Base-by-base conservation (phyloP, 2,329 filamentous ascomycete genomes). In the Colletotrichum siamense region DNA sequence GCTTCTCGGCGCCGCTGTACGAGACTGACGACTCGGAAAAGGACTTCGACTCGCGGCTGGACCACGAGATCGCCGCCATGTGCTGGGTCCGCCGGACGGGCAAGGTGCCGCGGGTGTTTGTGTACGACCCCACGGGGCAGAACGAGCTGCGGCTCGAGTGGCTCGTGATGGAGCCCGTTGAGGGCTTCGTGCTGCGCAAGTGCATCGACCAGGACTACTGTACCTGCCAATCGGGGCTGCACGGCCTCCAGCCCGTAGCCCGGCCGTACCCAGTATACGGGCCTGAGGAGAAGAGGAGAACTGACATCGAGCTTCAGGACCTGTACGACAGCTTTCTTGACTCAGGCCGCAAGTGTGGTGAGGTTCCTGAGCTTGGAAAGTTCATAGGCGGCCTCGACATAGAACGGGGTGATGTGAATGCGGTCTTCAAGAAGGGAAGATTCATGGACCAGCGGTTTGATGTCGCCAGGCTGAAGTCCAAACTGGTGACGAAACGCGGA, bases 41-140 rank as follows among this genome's bases (percentile, higher is more conserved):
- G 6, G 32, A 63, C 28, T 34, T 22, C 6, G 59, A 63, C 59
- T 63, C 59, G 18, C 30, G 32, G 30, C 30, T 63, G 30, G 28
- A 78, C 55, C 55, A 57, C 57, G 78, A 79, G 57, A 77, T 79
- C 24, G 76, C 77, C 16, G 77, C 71, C 44, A 79, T 79, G 74
- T 34, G 63, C 6, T 52, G 44, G n/a, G 61, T 71, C 15, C 26
- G 52, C 13, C 39, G 64, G 34, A 52, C 64, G 6, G 18, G 34
- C 32, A 5, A 39, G 44, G 63, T 76, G 3, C 76, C 78, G 0
- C 39, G 22, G 6, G 59, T 78, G 5, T 36, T 77, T 6, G 49
- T 67, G 34, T 78, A 76, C 28, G 78, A 79, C 36, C 74, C 77
- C 3, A 67, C 69, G 32, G 77, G 49, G 7, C 65, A 73, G 22